Evolutionary conservation across 2,329 filamentous ascomycete species (phyloP), one percentile per base, ranked within the genome.

Genomic region (Penicillium italicum): DNA sequence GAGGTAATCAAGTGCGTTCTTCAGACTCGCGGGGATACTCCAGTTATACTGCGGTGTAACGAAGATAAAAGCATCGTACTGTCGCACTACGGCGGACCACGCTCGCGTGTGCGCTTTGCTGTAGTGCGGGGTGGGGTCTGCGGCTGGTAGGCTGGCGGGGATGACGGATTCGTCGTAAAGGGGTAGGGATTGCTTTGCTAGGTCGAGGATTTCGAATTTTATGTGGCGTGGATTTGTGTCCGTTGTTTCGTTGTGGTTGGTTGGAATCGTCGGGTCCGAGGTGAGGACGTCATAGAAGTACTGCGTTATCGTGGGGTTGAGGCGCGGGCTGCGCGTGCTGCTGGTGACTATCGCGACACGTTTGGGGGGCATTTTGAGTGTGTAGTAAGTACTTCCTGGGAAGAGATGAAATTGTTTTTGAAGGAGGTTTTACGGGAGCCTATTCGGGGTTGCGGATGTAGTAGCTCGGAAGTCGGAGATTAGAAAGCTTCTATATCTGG

Each of bases 1-100:
- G 0, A 87, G 74, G 63, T 83, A 86, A 66, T 86, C 84, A 53
- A 87, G 77, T 6, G 84, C 83, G 64, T 85, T 87, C 73, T 86
- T 86, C 46, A 82, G 69, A 7, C 73, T 76, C 0, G 78, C 82
- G 0, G 83, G 73, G 6, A 84, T 70, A 24, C 80, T 77, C 66
- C 72, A 80, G 72, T 86, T 85, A 65, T 85, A 86, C 38, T 75
- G 74, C 2, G 76, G 74, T 2, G 70, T 71, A 6, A 77, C 63
- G 52, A 79, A 77, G 50, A 79, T 72, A 45, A 76, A 78, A 0
- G 63, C 76, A 12, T 69, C 64, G 55, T 72, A 69, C 9, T 62
- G 57, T 0, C 58, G 52, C 41, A 79, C 72, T 20, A 71, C 62
- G 0, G 54, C 40, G 0, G 71, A 74, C 76, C 76, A 79, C 22